phyloP scores from a whole-genome alignment of 176 grass and related monocot species.

The Alopecurus myosuroides region DNA sequence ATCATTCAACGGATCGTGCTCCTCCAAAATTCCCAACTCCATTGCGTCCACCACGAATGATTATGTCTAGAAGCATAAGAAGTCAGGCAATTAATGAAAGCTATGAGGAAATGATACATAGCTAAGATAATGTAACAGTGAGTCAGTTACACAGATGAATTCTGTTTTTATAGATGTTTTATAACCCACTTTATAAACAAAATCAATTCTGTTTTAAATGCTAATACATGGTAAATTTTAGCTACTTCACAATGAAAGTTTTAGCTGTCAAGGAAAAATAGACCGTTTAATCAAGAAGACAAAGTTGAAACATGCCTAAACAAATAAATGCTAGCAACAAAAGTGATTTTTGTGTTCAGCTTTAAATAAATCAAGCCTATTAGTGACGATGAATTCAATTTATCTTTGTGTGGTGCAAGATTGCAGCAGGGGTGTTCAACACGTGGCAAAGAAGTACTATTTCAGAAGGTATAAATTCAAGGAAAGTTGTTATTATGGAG shows the following conservation, averaged over 20 bases:
- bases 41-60: not conserved
- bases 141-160: not conserved
- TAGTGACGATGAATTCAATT: not conserved
- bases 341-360: not conserved
- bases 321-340: not conserved
- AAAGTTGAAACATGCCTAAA: not conserved
- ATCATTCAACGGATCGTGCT: not conserved
- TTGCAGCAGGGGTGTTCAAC: not conserved
- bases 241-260: not conserved
- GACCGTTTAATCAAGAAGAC: not conserved
- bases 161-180: not conserved
- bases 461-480: not conserved
- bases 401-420: not conserved
- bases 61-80: not conserved
- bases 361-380: not conserved
- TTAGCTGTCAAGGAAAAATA: not conserved
- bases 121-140: not conserved
- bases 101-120: not conserved
- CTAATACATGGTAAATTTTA: not conserved
- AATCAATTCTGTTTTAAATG: not conserved
- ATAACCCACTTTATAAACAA: not conserved
- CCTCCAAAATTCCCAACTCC: not conserved
- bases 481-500: not conserved
- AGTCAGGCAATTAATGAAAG: not conserved
- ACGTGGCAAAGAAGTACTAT: not conserved